Evolutionary conservation across 2,329 filamentous ascomycete species (phyloP), one percentile per base, ranked within the genome.

Genomic region (Cordyceps pruinosa): DNA sequence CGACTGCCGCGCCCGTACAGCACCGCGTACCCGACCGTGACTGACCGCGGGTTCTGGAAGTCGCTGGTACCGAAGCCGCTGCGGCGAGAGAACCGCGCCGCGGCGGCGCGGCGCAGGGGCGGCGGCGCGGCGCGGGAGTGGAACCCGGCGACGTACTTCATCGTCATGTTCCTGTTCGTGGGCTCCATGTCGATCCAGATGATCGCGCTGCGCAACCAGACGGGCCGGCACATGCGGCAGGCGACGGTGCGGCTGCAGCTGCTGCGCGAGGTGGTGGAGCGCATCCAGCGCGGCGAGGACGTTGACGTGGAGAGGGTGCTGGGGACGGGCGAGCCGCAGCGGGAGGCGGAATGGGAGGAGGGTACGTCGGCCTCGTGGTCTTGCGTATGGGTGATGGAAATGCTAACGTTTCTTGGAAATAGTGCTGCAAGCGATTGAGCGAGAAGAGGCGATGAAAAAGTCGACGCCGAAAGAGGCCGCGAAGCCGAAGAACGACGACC

Each of bases 161-260:
- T 93, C 63, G 77, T 86, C 65, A 89, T 93, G 61, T 91, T 91
- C 66, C 77, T 91, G 41, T 80, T 97, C 61, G 93, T 97, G 62
- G 95, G 95, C 4, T 96, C 90, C 60, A 96, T 97, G 79, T 89
- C 93, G 15, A 97, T 99, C 65, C 89, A 97, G 66, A 89, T 94
- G 79, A 87, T 99, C 66, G 80, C 85, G 35, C 70, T 97, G 65
- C 87, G 86, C 65, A 89, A 88, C 64, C 86, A 92, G 51, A 88
- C 86, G 66, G 78, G 80, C 32, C 83, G 85, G 10, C 92, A 88
- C 65, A 83, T 79, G 66, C 84, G 92, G 51, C 84, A 85, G 63
- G 86, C 91, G 5, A 89, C 96, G 64, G 85, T 89, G 7, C 87
- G 89, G 68, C 88, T 99, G 61, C 81, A 79, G 3, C 68, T 90